Percentiles rank a stretch among this genome's conserved stretches.
phyloP scores from a whole-genome alignment of 768 basidiomycete species.

The Tricholoma flavovirens region DNA sequence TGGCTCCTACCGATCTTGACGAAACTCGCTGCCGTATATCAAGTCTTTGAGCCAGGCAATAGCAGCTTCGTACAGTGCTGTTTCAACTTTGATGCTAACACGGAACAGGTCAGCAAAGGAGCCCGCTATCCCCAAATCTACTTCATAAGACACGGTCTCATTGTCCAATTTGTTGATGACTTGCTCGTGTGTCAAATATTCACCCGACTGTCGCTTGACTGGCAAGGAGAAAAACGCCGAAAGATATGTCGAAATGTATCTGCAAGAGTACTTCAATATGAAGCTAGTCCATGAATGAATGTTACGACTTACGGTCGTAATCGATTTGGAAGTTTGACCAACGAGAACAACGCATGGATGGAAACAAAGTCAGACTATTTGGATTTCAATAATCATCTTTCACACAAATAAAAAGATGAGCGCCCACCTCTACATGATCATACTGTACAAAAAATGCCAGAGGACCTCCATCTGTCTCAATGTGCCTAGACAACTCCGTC shows the following conservation, averaged over 20 bases:
- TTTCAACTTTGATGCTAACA: conserved; percentile 82
- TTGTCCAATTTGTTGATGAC: conserved; percentile 88
- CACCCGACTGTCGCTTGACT: conserved; percentile 63
- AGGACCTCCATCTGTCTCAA: conserved; percentile 59
- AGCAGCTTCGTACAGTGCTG: conserved; percentile 69
- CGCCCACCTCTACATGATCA: conserved; percentile 75
- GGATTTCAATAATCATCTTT: conserved; percentile 5
- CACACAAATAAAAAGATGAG: conserved; percentile 7
- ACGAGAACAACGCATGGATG: conserved; percentile 73
- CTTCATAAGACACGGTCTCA: conserved; percentile 85
- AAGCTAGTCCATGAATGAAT: neutral
- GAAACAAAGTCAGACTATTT: conserved; percentile 87
- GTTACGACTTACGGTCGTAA: conserved; percentile 62
- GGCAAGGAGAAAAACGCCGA: conserved; percentile 87
- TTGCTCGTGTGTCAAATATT: conserved; percentile 74
- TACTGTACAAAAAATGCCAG: conserved; percentile 91
- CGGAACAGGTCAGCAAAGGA: conserved; percentile 72
- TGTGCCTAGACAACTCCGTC: conserved; percentile 49
- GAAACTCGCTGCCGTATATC: conserved; percentile 68
- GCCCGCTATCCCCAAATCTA: conserved; percentile 55
- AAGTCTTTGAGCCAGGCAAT: conserved; percentile 84
- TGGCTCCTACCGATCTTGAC: conserved; percentile 61
- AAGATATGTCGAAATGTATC: conserved; percentile 74
- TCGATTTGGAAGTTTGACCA: conserved; percentile 62
- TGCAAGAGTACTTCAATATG: conserved; percentile 23